Base-by-base conservation (phyloP, 2,329 filamentous ascomycete species). In the Ilyonectria destructans region DNA sequence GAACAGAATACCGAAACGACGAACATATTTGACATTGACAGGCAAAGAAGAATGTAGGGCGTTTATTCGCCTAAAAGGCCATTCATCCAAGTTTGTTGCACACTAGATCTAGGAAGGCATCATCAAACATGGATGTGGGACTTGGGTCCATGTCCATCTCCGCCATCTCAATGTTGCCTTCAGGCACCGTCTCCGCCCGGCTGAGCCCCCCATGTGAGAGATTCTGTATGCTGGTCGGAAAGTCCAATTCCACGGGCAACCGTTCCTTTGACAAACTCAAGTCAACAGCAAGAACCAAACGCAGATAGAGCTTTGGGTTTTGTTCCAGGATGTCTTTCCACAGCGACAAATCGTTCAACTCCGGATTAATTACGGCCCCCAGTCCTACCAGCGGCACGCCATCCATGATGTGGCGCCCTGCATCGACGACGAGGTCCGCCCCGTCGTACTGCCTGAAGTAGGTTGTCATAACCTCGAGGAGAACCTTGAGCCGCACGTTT, bases 271-370 rank as follows among this genome's bases (percentile, higher is more conserved):
- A 48, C 21, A 66, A 29, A n/a, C 31, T 57, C 19, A 67, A 15
- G 15, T 67, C 64, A 2, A 67, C n/a, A 1, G 46, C 43, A 2
- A 67, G 51, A 2, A 56, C 64, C 9, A 61, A 56, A 15, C 58
- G 52, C 4, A 67, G 52, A 33, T 67, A 67, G 17, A 58, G 21
- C 35, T 54, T 45, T 4, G 58, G 58, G n/a, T 52, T 58, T 8
- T 45, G 17, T n/a, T 23, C 33, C n/a, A 67, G 46, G 13, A 67
- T 45, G 15, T 58, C 51, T 10, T 48, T 62, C 64, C 64, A 67
- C 3, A 45, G 29, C 29, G 45, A 48, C 31, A 29, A 56, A n/a
- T 57, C 45, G 23, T 45, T 19, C 15, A 51, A 17, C 21, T 23
- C 26, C 3, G 31, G 23, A 10, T 35, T 35, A 6, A 10, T 35